A percentile compares a stretch with the other conserved stretches of the same genome.
Conservation (phyloP, 805 yeast genomes). For the Saccharomyces eubayanus region DNA sequence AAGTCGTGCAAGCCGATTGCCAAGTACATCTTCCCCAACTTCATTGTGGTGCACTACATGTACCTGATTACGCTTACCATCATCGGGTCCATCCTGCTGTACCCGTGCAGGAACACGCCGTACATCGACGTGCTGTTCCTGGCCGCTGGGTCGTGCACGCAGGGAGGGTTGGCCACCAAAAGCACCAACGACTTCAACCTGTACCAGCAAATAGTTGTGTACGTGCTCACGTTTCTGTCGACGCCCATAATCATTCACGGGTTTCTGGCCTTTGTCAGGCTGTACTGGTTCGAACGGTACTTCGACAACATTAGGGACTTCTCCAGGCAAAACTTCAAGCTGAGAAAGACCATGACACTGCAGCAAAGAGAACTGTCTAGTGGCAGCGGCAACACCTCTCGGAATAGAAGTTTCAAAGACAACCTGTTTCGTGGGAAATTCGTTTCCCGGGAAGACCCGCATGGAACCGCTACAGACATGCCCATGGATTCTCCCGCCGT, state of each 20-base stretch:
- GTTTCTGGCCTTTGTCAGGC: slow-evolving; percentile 59
- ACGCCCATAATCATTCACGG: slow-evolving; percentile 88
- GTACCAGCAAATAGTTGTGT: slow-evolving; percentile 74
- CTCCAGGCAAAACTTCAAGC: slow-evolving; percentile 64
- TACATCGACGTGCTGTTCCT: slow-evolving; percentile 77
- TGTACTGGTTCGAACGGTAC: slow-evolving; percentile 81
- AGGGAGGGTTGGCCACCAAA: slow-evolving; percentile 81
- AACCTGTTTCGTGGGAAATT: slow-evolving; percentile 27
- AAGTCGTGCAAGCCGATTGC: slow-evolving; percentile 26
- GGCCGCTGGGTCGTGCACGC: slow-evolving; percentile 69
- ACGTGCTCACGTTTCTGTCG: slow-evolving; percentile 50
- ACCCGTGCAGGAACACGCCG: slow-evolving; percentile 50
- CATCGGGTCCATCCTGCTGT: slow-evolving; percentile 63
- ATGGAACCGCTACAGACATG: not conserved
- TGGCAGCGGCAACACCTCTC: not conserved
- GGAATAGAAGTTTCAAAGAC: slow-evolving; percentile 4
- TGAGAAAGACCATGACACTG: slow-evolving; percentile 54
- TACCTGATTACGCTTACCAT: slow-evolving; percentile 55
- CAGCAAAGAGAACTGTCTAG: slow-evolving; percentile 17
- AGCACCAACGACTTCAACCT: slow-evolving; percentile 51
- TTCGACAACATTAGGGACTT: slow-evolving; percentile 71
- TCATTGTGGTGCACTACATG: slow-evolving; percentile 56
- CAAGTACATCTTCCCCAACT: slow-evolving; percentile 34
- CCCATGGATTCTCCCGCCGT: not conserved
- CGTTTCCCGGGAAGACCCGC: slow-evolving; percentile 17